Evolutionary conservation across 805 yeast genomes (phyloP), one percentile per base, ranked within the genome.

Genomic region (Lipomyces sp.): DNA sequence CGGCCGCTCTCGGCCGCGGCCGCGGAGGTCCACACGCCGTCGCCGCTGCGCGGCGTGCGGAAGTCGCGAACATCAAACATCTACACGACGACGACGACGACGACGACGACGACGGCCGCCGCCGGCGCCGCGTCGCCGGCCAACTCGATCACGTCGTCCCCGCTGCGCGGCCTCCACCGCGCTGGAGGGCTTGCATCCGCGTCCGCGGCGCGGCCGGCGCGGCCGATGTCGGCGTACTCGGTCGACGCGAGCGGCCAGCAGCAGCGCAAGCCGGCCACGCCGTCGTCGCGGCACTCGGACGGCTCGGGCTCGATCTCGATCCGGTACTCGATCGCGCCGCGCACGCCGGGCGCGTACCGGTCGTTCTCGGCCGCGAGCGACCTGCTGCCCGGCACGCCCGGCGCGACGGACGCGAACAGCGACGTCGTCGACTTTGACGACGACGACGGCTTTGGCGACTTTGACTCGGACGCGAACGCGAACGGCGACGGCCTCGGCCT

Each of bases 251-350:
- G 48, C 18, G 43, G 47, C n/a, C 35, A 37, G 16, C n/a, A n/a
- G n/a, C n/a, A n/a, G n/a, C 21, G 51, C 14, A 47, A 47, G 21
- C 43, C 51, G 3, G 18, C 28, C 8, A 18, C 36, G 11, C 21
- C 34, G 19, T 31, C 51, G 24, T 45, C 58, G 21, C 47, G 58
- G 10, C 44, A 50, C 18, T 50, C 58, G 2, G 58, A 53, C 33
- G 58, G 58, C 13, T 50, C 55, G 18, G 57, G 45, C 14, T 37
- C 53, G 21, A 50, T 53, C 23, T 53, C 58, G 19, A 50, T 53
- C 36, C 29, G 58, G 6, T 53, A 42, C 44, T 50, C 58, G 14
- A 37, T 50, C 19, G 53, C 46, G 13, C 47, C 49, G 23, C 54
- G 54, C n/a, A 39, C 39, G 6, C 18, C 48, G 13, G 48, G 44